Conservation (phyloP, 352 stramenopile species). For the Phytophthora pisi region DNA sequence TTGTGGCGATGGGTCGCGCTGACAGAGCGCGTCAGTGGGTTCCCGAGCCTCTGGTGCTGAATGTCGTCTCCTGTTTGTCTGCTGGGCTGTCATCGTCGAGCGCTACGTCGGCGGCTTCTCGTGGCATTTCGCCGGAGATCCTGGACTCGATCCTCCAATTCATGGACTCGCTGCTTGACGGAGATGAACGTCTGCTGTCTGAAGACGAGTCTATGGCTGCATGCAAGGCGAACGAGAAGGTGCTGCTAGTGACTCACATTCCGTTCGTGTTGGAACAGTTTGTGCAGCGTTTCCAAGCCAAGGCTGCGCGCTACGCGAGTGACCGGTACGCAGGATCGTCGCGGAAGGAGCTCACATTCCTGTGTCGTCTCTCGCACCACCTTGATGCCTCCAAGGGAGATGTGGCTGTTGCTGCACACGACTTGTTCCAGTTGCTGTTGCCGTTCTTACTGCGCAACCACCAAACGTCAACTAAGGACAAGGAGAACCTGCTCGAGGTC, state of each 20-base stretch:
- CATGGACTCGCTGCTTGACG: conserved; percentile 78
- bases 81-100: conserved; percentile 48
- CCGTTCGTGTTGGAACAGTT: conserved; percentile 83
- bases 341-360: conserved; percentile 78
- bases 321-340: conserved; percentile 84
- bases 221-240: conserved; percentile 6
- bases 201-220: conserved; percentile 28
- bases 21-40: conserved; percentile 48
- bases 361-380: conserved; percentile 79
- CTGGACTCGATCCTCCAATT: conserved; percentile 79
- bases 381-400: conserved; percentile 49
- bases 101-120: conserved; percentile 28
- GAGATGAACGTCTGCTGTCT: conserved; percentile 50
- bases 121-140: conserved; percentile 69
- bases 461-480: conserved; percentile 72
- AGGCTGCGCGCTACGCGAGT: conserved; percentile 73
- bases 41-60: conserved; percentile 42
- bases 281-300: conserved; percentile 80
- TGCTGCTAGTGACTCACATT: conserved; percentile 72
- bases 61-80: conserved; percentile 72
- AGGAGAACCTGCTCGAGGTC: conserved; percentile 83
- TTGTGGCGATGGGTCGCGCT: conserved; percentile 65
- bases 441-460: conserved; percentile 88
- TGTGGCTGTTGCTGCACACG: conserved; percentile 51
- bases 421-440: conserved; percentile 86